Evolutionary conservation across 495 filamentous ascomycete species (phyloP).

Genomic region (Tirmania nivea): DNA sequence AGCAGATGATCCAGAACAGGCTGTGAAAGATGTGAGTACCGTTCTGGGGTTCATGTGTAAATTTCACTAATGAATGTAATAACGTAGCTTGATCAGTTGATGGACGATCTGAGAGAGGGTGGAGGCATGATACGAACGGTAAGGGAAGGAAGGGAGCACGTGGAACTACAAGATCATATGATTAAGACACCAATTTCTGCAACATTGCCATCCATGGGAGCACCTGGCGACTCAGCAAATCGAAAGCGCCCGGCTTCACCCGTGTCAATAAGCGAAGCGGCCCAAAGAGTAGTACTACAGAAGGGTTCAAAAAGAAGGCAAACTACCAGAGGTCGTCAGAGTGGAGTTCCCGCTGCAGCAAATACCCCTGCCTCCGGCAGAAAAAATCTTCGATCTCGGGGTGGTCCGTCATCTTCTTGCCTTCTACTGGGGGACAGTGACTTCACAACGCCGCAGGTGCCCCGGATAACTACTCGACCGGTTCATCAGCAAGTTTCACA

Average conservation of each 20-base stretch:
- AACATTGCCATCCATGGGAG: conserved; percentile 2
- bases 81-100: conserved; percentile 28
- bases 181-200: conserved; percentile 15
- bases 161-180: conserved; percentile 10
- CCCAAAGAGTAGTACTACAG: conserved; percentile 26
- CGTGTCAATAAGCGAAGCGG: conserved; percentile 36
- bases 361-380: conserved; percentile 16
- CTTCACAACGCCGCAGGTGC: conserved; percentile 12
- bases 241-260: conserved; percentile 33
- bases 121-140: conserved; percentile 32
- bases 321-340: conserved; percentile 13
- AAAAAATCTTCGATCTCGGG: conserved; percentile 16
- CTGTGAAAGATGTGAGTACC: conserved; percentile 35
- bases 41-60: neutral
- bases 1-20: conserved; percentile 34
- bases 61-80: conserved; percentile 8
- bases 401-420: conserved; percentile 17
- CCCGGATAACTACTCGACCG: conserved; percentile 14
- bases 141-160: conserved; percentile 11
- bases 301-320: conserved; percentile 18
- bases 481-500: conserved; percentile 20
- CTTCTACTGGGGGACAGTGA: conserved; percentile 11
- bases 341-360: conserved; percentile 6
- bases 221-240: conserved; percentile 2
- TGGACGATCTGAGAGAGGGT: conserved; percentile 29